phyloP scores from a whole-genome alignment of 768 basidiomycete genomes.

The Panaeolus papilionaceus region DNA sequence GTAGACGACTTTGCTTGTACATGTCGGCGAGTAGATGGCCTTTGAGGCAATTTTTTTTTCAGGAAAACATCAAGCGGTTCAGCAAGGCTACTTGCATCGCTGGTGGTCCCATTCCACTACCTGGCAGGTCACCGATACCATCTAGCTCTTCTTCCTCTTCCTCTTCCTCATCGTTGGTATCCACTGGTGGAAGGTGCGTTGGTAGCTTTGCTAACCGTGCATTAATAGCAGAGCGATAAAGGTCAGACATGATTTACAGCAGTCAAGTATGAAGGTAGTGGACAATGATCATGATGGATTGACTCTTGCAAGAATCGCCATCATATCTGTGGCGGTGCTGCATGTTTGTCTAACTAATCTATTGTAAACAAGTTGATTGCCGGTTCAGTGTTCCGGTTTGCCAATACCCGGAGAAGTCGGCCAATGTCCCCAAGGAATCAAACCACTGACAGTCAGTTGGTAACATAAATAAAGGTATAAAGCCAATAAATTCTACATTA shows the following conservation, averaged over 20 bases:
- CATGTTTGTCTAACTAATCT: background rate
- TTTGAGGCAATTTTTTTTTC: slow-evolving; percentile 31
- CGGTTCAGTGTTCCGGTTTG: background rate
- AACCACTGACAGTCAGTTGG: background rate
- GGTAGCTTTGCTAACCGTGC: slow-evolving; percentile 82
- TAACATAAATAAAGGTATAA: background rate
- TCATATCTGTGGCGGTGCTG: background rate
- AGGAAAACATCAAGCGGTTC: slow-evolving; percentile 25
- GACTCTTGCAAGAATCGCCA: background rate
- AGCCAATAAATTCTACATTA: too few relatives aligned
- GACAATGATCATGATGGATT: too few relatives aligned
- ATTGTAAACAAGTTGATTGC: background rate
- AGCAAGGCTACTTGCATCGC: slow-evolving; percentile 55
- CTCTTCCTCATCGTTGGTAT: slow-evolving; percentile 47
- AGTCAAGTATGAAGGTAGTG: background rate
- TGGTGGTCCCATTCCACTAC: slow-evolving; percentile 65
- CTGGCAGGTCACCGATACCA: slow-evolving; percentile 65
- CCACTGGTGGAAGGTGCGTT: slow-evolving; percentile 32
- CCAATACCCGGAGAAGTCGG: background rate
- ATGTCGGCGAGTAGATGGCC: slow-evolving; percentile 39
- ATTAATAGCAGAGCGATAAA: slow-evolving; percentile 80
- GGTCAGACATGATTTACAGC: slow-evolving; percentile 58
- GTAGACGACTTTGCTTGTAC: slow-evolving; percentile 31
- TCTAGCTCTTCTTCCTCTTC: slow-evolving; percentile 65
- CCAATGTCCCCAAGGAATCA: too few relatives aligned